A percentile compares a stretch with the other conserved stretches of the same genome.
Evolutionary conservation across 306 rosid species (phyloP).

Genomic region (Rosa persica): DNA sequence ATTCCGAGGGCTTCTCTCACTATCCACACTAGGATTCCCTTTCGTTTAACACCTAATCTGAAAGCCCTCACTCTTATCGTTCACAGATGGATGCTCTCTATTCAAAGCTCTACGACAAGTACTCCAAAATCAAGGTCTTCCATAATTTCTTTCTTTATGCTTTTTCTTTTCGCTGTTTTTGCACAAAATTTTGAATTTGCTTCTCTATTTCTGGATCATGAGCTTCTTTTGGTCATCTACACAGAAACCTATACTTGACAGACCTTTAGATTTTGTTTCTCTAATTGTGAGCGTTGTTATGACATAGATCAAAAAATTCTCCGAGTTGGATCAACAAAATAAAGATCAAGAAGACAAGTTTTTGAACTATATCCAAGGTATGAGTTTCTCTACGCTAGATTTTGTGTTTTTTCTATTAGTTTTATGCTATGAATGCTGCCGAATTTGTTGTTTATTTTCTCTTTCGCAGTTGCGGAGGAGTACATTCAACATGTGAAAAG

Average conservation of each 20-base stretch:
- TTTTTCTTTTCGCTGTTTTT: background rate
- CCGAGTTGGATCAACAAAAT: conserved; percentile 51
- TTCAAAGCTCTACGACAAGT: conserved; percentile 77
- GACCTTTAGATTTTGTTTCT: background rate
- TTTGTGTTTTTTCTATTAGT: background rate
- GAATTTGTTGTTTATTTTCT: conserved; percentile 6
- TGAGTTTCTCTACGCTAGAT: conserved; percentile 8
- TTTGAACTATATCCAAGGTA: conserved; percentile 60
- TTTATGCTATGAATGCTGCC: background rate
- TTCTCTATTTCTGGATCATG: background rate
- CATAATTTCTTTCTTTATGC: background rate
- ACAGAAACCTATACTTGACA: too few species aligned
- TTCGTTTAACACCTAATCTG: background rate
- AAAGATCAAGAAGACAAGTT: conserved; percentile 78
- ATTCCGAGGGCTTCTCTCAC: background rate
- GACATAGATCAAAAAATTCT: conserved; percentile 48
- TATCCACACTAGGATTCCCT: background rate
- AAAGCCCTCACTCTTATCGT: background rate
- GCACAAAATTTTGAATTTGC: background rate
- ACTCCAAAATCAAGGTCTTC: conserved; percentile 67
- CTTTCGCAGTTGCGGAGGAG: conserved; percentile 72
- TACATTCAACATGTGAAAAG: conserved; percentile 59
- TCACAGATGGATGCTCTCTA: conserved; percentile 67
- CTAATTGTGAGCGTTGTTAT: conserved; percentile 11
- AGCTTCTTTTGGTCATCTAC: background rate